phyloP scores from a whole-genome alignment of 1,284 basidiomycete genomes.

The Mycosarcoma mackinlayi region DNA sequence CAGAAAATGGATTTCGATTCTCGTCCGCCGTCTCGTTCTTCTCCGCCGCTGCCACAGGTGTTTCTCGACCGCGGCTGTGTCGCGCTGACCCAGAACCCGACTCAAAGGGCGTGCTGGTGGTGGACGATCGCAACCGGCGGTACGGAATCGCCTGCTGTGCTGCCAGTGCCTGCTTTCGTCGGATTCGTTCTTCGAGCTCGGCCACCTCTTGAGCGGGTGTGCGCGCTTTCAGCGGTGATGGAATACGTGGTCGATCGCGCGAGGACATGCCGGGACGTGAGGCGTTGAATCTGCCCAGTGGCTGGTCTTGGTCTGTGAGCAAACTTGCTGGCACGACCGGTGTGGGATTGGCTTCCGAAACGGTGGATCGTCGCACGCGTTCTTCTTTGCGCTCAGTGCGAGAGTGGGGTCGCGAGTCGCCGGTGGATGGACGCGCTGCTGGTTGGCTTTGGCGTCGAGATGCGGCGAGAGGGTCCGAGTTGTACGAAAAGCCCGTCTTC shows the following conservation, averaged over 20 bases:
- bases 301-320: background rate
- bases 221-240: conserved; percentile 39
- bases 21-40: conserved; percentile 2
- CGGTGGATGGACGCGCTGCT: conserved; percentile 6
- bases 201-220: conserved; percentile 18
- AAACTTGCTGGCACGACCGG: too few species aligned
- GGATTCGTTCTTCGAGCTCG: conserved; percentile 7
- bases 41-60: background rate
- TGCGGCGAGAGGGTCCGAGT: background rate
- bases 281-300: conserved; percentile 9
- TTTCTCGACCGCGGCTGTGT: background rate
- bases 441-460: background rate
- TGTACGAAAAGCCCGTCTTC: conserved; percentile 2
- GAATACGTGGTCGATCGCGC: conserved; percentile 39
- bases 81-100: background rate
- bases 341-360: conserved; percentile 13
- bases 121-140: conserved; percentile 17
- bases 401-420: background rate
- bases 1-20: conserved; percentile 28
- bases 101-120: conserved; percentile 24
- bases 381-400: conserved; percentile 8
- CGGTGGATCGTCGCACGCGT: conserved; percentile 22
- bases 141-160: conserved; percentile 24
- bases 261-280: conserved; percentile 40
- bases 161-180: conserved; percentile 5